phyloP scores from a whole-genome alignment of 345 rosid genomes.

The Sonneratia caseolaris region DNA sequence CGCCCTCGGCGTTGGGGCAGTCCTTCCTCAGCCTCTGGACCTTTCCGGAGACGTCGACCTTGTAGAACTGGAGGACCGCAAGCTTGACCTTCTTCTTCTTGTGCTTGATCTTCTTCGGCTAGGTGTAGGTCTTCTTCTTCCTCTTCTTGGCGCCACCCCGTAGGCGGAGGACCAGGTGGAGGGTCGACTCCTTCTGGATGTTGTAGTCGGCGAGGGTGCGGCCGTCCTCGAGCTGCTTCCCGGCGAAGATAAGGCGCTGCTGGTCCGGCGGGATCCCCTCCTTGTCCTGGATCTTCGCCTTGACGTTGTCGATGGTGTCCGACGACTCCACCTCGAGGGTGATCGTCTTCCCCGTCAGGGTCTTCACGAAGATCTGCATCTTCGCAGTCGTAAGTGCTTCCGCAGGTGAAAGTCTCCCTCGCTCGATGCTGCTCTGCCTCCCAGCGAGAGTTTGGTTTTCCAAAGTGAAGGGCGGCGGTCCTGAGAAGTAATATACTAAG shows the following conservation, averaged over 20 bases:
- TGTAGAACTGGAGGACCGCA: slow-evolving; percentile 7
- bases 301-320: slow-evolving; percentile 4
- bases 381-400: neutral
- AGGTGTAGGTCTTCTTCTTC: slow-evolving; percentile 10
- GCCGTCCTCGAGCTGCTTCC: slow-evolving; percentile 10
- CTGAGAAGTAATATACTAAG: too few species aligned
- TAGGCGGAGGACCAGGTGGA: slow-evolving; percentile 10
- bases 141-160: slow-evolving; percentile 11
- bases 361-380: slow-evolving; percentile 7
- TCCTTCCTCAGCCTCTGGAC: slow-evolving; percentile 6
- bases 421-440: neutral
- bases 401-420: neutral
- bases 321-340: slow-evolving; percentile 7
- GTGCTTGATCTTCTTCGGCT: slow-evolving; percentile 10
- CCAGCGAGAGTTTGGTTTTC: neutral
- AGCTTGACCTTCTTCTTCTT: slow-evolving; percentile 12
- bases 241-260: slow-evolving; percentile 3
- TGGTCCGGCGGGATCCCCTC: slow-evolving; percentile 4
- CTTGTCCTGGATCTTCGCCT: slow-evolving; percentile 6
- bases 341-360: slow-evolving; percentile 6
- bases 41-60: slow-evolving; percentile 6
- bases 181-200: slow-evolving; percentile 10
- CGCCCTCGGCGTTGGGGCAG: slow-evolving; percentile 8
- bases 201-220: slow-evolving; percentile 9
- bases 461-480: too few species aligned